phyloP scores from a whole-genome alignment of 1,284 basidiomycete species.

The Trichosporon inkin region DNA sequence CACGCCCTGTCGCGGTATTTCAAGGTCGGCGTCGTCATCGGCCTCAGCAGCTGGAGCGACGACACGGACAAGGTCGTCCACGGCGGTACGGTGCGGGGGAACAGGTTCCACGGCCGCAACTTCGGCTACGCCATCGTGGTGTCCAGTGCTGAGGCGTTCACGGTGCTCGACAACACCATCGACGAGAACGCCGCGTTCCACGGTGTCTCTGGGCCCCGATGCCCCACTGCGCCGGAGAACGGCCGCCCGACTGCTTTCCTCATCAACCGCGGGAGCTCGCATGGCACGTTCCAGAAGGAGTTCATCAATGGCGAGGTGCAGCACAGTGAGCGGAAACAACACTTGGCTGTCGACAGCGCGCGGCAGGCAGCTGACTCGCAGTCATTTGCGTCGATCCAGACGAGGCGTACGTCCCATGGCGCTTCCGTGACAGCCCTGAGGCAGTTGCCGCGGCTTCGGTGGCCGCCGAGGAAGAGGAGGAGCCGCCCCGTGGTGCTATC shows the following conservation, averaged over 20 bases:
- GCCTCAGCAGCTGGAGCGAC: conserved; percentile 50
- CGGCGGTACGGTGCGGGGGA: conserved; percentile 45
- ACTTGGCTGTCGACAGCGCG: background rate
- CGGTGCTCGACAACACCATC: conserved; percentile 41
- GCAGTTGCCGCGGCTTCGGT: conserved; percentile 34
- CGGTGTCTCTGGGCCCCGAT: conserved; percentile 42
- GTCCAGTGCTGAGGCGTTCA: conserved; percentile 45
- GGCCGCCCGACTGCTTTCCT: conserved; percentile 45
- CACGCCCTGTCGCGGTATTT: conserved; percentile 46
- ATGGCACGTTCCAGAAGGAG: conserved; percentile 46
- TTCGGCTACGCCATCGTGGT: conserved; percentile 51
- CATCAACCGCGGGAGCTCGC: conserved; percentile 46
- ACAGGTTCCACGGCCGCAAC: conserved; percentile 41
- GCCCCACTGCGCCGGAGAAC: conserved; percentile 49
- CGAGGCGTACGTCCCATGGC: conserved; percentile 42
- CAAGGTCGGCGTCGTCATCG: conserved; percentile 50
- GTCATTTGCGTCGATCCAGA: conserved; percentile 50
- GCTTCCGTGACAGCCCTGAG: conserved; percentile 45
- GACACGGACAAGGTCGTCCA: conserved; percentile 48
- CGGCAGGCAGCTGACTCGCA: conserved; percentile 20
- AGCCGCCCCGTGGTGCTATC: conserved; percentile 15
- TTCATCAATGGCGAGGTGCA: conserved; percentile 52
- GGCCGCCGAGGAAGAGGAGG: conserved; percentile 19
- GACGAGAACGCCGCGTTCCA: conserved; percentile 33
- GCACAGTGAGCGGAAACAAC: conserved; percentile 44